Base-by-base conservation (phyloP, 495 filamentous ascomycete genomes). In the Penicillium herquei region DNA sequence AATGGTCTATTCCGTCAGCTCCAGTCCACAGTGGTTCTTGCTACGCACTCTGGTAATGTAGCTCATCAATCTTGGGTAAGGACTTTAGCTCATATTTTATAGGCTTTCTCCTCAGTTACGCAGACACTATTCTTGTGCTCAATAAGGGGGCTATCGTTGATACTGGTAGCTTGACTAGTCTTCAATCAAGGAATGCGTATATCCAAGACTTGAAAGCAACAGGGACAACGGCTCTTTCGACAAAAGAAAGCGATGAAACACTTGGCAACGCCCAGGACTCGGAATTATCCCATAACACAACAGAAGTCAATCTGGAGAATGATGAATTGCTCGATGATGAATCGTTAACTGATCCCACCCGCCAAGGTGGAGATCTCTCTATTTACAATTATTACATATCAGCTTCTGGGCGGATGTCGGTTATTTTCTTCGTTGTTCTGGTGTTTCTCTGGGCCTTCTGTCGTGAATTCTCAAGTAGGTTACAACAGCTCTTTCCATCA, bases 1-100 rank as follows among this genome's bases (percentile, higher is more conserved):
- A 11, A 34, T 26, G 55, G 63, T 9, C 14, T 63, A 1, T 8
- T 56, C 8, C 47, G 45, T 12, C 13, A 49, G 10, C 40, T 16
- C 4, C 32, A n/a, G 3, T 40, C 54, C 7, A 52, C 49, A 7
- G 35, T 52, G 8, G 21, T 52, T 7, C 14, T 49, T 7, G n/a
- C 45, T 9, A 49, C 26, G 7, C n/a, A 32, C 12, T 10, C 13
- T 34, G 43, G 43, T 46, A 26, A 26, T 1, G 4, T 26, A 12
- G 1, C 5, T n/a, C 11, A 33, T 49, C 45, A 9, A 30, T 11
- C 34, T 2, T 17, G 10, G 6, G 10, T 3, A 26, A 46, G n/a
- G n/a, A 12, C 18, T 46, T 30, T 26, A 8, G 26, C 7, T 7
- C 8, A 8, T 46, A 30, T 26, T 26, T 26, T 4, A 26, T 26